These are phyloP conservation scores for Pichia exigua DNA, from an alignment of 805 yeast genomes.

Conservation along the genomic window DNA sequence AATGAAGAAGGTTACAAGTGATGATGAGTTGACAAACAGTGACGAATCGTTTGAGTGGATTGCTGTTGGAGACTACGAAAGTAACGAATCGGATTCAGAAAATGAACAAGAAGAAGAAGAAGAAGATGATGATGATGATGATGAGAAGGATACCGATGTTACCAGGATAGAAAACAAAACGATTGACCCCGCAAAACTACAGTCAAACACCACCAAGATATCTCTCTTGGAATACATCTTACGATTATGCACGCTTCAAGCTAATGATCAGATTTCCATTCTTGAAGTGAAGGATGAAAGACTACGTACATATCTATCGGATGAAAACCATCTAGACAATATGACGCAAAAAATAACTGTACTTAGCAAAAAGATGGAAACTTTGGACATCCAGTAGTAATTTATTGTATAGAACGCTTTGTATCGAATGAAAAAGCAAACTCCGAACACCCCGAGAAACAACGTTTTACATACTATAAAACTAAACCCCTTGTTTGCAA, in stretches of 20 bases:
- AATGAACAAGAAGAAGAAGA: slow-evolving; percentile 21
- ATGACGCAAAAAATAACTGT: neutral
- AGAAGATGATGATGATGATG: slow-evolving; percentile 20
- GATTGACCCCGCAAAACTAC: slow-evolving; percentile 11
- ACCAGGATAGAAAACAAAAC: slow-evolving; percentile 4
- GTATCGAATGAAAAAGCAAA: neutral
- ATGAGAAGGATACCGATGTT: slow-evolving; percentile 15
- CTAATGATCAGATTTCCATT: slow-evolving; percentile 47
- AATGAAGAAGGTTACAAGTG: slow-evolving; percentile 20
- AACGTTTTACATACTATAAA: neutral
- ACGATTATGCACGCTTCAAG: slow-evolving; percentile 52
- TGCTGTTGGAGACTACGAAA: slow-evolving; percentile 40
- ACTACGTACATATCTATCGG: slow-evolving; percentile 50
- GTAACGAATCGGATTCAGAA: slow-evolving; percentile 14
- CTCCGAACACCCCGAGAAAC: neutral
- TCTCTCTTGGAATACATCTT: slow-evolving; percentile 58
- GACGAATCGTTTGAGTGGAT: slow-evolving; percentile 35
- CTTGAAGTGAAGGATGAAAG: slow-evolving; percentile 59
- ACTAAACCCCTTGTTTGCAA: neutral
- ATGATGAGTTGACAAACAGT: neutral
- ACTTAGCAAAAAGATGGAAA: slow-evolving; percentile 4
- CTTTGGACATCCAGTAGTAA: neutral
- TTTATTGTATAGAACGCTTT: neutral
- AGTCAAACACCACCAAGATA: slow-evolving; percentile 21
- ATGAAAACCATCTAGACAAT: slow-evolving; percentile 32